Conservation (phyloP, 2,329 filamentous ascomycete genomes). For the Colletotrichum sp. region DNA sequence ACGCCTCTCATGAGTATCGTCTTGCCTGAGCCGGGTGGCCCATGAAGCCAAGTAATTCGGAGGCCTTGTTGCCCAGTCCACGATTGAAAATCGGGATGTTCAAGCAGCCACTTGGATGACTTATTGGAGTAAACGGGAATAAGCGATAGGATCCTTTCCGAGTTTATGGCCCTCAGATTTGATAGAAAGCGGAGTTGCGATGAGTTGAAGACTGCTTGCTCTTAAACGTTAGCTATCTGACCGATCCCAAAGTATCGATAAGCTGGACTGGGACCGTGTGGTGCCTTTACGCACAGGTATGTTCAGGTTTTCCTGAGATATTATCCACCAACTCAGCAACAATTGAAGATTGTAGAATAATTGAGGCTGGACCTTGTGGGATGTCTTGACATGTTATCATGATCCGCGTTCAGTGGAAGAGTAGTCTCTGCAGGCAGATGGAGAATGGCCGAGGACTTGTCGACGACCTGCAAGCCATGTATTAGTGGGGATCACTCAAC, state of each 20-base stretch:
- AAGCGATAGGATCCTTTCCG: background rate
- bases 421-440: background rate
- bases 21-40: background rate
- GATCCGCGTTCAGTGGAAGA: background rate
- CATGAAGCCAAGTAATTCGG: background rate
- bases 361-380: background rate
- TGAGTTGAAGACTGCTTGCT: background rate
- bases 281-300: background rate
- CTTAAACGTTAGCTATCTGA: fast-evolving
- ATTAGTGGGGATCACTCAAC: fast-evolving
- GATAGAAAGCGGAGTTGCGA: fast-evolving
- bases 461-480: fast-evolving
- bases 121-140: background rate
- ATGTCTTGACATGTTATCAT: background rate
- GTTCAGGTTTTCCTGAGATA: fast-evolving
- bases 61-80: fast-evolving
- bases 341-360: background rate
- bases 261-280: fast-evolving
- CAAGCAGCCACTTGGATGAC: background rate
- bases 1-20: background rate
- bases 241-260: fast-evolving
- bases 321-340: background rate
- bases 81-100: background rate
- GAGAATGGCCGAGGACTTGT: background rate
- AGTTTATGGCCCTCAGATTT: fast-evolving